phyloP scores from a whole-genome alignment of 73 alveolate species.

The Symbiodinium pilosum region DNA sequence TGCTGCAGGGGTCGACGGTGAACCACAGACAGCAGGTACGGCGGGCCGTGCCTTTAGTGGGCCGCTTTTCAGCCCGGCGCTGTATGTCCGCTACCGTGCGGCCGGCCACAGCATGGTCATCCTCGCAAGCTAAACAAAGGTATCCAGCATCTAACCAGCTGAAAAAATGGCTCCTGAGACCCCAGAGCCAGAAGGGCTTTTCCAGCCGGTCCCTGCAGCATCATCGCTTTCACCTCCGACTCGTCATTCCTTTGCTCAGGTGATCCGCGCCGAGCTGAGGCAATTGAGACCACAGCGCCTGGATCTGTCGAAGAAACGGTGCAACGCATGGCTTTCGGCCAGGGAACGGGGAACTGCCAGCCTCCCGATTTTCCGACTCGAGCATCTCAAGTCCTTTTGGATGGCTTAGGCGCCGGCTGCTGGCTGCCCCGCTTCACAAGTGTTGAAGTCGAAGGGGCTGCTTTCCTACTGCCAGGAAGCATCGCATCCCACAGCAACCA shows the following conservation, averaged over 20 bases:
- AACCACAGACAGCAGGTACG: too few relatives aligned
- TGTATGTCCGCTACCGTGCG: not conserved
- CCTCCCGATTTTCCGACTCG: not conserved
- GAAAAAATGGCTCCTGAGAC: not conserved
- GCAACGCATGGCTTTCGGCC: not conserved
- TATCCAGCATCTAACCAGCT: too few relatives aligned
- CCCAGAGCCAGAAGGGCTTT: not conserved
- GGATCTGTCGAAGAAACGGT: slow-evolving; percentile 1
- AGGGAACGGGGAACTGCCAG: not conserved
- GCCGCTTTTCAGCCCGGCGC: slow-evolving; percentile 7
- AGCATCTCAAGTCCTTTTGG: not conserved
- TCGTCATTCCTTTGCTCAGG: not conserved
- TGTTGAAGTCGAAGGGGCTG: not conserved
- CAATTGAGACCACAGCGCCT: not conserved
- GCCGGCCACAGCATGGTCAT: not conserved
- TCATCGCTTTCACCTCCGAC: not conserved
- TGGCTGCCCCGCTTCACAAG: not conserved
- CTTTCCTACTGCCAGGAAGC: not conserved
- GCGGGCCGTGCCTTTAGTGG: not conserved
- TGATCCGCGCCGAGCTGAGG: not conserved
- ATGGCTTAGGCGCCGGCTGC: not conserved
- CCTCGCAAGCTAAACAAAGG: not conserved
- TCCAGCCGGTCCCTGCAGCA: slow-evolving; percentile 7
- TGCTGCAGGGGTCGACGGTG: too few relatives aligned
- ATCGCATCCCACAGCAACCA: too few relatives aligned